A percentile compares a stretch with the other conserved stretches of the same genome.
Evolutionary conservation across 2,329 filamentous ascomycete species (phyloP).

Genomic region (Colletotrichum melonis): DNA sequence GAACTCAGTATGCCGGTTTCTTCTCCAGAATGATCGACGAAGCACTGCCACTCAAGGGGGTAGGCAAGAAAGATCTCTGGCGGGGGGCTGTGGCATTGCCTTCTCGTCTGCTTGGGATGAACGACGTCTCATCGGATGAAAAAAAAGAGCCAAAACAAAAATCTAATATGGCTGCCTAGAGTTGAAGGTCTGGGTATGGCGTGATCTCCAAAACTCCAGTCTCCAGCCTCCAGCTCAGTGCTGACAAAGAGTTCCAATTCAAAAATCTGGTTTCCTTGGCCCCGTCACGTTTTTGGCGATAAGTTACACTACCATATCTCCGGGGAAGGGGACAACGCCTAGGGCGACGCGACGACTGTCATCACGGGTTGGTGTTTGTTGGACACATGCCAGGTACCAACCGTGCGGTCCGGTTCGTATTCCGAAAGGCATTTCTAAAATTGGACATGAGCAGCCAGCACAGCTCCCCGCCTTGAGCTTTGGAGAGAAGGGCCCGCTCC

Average conservation of each 20-base stretch:
- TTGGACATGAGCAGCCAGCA: conserved; percentile 16
- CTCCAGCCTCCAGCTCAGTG: too few relatives aligned
- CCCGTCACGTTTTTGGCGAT: too few relatives aligned
- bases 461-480: background rate
- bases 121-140: conserved; percentile 9
- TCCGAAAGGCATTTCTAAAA: conserved; percentile 28
- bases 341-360: background rate
- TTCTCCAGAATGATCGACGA: conserved; percentile 27
- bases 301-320: background rate
- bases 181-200: background rate
- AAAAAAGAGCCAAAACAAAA: background rate
- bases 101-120: conserved; percentile 13
- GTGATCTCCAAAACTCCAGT: background rate
- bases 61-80: conserved; percentile 13
- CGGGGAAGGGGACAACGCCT: background rate
- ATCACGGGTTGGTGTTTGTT: background rate
- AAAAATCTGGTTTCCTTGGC: too few relatives aligned
- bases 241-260: too few relatives aligned
- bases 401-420: conserved; percentile 24
- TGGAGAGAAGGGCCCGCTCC: conserved; percentile 1
- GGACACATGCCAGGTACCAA: conserved; percentile 9
- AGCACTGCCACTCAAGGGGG: conserved; percentile 15
- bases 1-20: background rate
- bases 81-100: background rate
- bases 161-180: conserved; percentile 1